These are phyloP conservation scores for Phialocephala subalpina DNA, from an alignment of 2,329 filamentous ascomycete species.

Conservation along the genomic window DNA sequence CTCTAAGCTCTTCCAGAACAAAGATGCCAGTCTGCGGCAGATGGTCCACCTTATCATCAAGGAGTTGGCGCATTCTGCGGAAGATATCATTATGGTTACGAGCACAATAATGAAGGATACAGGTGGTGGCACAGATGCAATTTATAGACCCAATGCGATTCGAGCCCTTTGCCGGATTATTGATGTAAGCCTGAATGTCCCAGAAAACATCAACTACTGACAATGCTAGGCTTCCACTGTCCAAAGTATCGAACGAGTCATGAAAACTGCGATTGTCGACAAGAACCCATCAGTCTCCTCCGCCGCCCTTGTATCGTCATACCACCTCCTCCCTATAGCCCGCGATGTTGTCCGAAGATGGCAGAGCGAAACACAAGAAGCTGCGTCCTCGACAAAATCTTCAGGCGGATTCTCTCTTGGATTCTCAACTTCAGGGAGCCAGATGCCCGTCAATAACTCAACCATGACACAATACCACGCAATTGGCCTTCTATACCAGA, in stretches of 20 bases:
- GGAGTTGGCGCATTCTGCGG: conserved; percentile 92
- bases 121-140: conserved; percentile 89
- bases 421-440: conserved; percentile 81
- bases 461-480: conserved; percentile 99
- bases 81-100: conserved; percentile 99
- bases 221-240: conserved; percentile 81
- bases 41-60: conserved; percentile 99
- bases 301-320: conserved; percentile 93
- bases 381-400: conserved; percentile 88
- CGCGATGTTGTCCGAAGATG: conserved; percentile 95
- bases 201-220: conserved; percentile 37
- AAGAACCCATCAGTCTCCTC: conserved; percentile 98
- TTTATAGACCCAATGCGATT: conserved; percentile 96
- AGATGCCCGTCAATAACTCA: conserved; percentile 86
- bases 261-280: conserved; percentile 99
- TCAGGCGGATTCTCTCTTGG: conserved; percentile 90
- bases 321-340: conserved; percentile 95
- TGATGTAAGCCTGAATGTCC: conserved; percentile 67
- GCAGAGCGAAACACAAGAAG: conserved; percentile 98
- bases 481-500: conserved; percentile 96
- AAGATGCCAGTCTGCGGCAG: conserved; percentile 96
- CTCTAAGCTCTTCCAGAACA: conserved; percentile 99
- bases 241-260: conserved; percentile 95
- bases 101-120: conserved; percentile 99
- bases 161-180: conserved; percentile 95